Percentiles rank a stretch among this genome's conserved stretches.
phyloP scores from a whole-genome alignment of 2,329 filamentous ascomycete genomes.

The Fusarium succisae region DNA sequence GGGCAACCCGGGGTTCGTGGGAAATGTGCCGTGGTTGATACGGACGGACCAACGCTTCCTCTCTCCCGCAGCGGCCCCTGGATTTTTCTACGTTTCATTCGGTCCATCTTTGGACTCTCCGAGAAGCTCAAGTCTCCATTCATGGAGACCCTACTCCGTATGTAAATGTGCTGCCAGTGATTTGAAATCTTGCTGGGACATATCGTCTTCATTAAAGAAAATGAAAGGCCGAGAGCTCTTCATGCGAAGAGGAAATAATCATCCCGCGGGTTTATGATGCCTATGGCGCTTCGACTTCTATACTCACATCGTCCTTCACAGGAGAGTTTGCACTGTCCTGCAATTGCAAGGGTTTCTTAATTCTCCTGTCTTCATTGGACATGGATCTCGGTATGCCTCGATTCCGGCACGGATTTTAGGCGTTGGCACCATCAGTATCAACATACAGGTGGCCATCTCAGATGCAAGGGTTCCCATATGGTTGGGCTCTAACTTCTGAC shows the following conservation, averaged over 20 bases:
- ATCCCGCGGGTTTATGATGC: neutral
- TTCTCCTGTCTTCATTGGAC: neutral
- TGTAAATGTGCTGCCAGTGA: conserved; percentile 10
- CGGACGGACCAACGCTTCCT: conserved; percentile 33
- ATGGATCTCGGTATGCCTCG: neutral
- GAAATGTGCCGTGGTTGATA: neutral
- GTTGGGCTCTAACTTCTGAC: conserved; percentile 17
- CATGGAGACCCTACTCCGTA: neutral
- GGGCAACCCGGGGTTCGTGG: conserved; percentile 23
- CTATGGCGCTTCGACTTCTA: neutral
- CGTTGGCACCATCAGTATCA: conserved; percentile 10
- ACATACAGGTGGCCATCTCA: conserved; percentile 5
- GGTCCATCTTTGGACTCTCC: conserved; percentile 31
- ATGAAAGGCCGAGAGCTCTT: neutral
- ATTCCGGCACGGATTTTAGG: conserved; percentile 13
- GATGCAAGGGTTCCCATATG: conserved; percentile 13
- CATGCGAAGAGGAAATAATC: conserved; percentile 7
- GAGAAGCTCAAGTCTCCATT: conserved; percentile 22
- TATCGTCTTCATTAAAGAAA: conserved; percentile 13
- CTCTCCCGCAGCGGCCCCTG: conserved; percentile 17
- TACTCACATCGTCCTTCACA: neutral
- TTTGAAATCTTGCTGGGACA: conserved; percentile 6
- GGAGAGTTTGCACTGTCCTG: conserved; percentile 18
- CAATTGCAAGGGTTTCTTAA: conserved; percentile 8
- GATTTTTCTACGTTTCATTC: conserved; percentile 15